phyloP scores from a whole-genome alignment of 148 eudicot species.

The Polygonum aviculare region DNA sequence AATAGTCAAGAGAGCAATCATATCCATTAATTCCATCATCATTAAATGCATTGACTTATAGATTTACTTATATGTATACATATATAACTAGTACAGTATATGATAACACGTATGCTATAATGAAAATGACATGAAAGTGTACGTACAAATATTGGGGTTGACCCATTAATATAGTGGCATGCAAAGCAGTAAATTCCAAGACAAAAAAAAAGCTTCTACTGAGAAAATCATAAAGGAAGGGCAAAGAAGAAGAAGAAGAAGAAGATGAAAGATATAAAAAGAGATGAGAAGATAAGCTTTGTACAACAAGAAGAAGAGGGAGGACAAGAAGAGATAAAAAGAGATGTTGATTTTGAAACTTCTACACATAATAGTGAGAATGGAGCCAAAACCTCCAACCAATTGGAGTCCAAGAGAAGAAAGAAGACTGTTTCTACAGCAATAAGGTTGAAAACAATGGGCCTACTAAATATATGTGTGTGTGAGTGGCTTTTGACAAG shows the following conservation, averaged over 20 bases:
- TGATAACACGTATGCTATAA: neutral
- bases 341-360: neutral
- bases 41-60: neutral
- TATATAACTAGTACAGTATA: neutral
- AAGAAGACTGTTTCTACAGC: neutral
- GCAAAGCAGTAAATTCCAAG: neutral
- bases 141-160: neutral
- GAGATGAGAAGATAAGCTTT: neutral
- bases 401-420: neutral
- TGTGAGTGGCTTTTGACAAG: conserved; percentile 5
- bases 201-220: neutral
- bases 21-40: neutral
- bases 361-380: neutral
- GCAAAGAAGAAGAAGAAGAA: neutral
- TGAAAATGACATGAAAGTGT: neutral
- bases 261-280: neutral
- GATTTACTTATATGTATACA: neutral
- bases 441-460: conserved; percentile 8
- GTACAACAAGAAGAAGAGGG: neutral
- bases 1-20: conserved; percentile 5
- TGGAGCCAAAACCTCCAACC: conserved; percentile 2
- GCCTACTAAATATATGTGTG: neutral
- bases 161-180: neutral
- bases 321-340: neutral
- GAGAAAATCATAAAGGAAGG: neutral